phyloP scores from a whole-genome alignment of 129 eudicot species.

The Mikania micrantha region DNA sequence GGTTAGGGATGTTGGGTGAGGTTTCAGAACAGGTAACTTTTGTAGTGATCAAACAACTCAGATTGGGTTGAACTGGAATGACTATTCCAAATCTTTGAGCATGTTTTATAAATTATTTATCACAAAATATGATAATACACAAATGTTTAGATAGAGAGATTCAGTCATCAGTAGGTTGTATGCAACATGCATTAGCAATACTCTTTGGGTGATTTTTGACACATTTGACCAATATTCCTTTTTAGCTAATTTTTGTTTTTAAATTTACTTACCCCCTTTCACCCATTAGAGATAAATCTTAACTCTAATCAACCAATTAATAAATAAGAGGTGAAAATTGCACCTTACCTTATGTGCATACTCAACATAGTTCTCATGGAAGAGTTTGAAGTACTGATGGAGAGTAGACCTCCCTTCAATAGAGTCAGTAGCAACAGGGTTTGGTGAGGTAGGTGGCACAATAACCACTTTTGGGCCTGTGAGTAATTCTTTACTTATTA shows the following conservation, averaged over 20 bases:
- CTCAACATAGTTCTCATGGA: slow-evolving; percentile 95
- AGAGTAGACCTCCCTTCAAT: slow-evolving; percentile 92
- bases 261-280: neutral
- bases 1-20: neutral
- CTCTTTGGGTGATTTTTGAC: neutral
- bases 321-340: neutral
- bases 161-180: neutral
- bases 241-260: neutral
- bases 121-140: neutral
- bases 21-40: neutral
- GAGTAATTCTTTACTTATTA: slow-evolving; percentile 86
- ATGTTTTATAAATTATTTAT: neutral
- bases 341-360: slow-evolving; percentile 93
- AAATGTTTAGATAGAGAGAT: neutral
- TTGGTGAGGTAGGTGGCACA: slow-evolving; percentile 57
- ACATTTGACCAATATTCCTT: neutral
- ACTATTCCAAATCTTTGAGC: neutral
- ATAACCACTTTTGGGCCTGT: slow-evolving; percentile 69
- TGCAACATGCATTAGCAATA: no score
- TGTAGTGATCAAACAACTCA: neutral
- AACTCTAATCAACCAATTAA: neutral
- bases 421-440: slow-evolving; percentile 70
- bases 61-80: neutral
- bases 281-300: neutral
- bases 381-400: slow-evolving; percentile 90